Evolutionary conservation across 257 asterid species (phyloP).

Genomic region (Lycium ferocissimum): DNA sequence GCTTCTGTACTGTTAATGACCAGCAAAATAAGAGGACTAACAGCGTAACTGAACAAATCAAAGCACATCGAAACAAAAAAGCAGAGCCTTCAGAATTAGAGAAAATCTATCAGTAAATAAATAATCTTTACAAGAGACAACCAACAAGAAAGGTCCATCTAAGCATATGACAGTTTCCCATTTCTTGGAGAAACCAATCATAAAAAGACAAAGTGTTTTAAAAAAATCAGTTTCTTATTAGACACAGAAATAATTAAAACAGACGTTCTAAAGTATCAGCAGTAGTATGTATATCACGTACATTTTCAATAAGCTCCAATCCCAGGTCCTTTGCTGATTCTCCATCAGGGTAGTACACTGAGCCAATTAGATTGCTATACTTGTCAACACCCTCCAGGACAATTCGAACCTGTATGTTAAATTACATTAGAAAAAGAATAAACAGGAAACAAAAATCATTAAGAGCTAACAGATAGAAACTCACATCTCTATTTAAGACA

Average conservation of each 20-base stretch:
- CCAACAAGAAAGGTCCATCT: neutral
- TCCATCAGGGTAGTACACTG: conserved; percentile 89
- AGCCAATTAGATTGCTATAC: conserved; percentile 83
- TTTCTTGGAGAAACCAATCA: neutral
- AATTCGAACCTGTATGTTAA: conserved; percentile 75
- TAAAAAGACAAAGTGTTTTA: neutral
- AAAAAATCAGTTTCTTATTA: neutral
- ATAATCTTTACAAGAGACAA: conserved; percentile 6
- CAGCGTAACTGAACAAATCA: neutral
- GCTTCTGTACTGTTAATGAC: neutral
- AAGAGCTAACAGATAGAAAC: conserved; percentile 32
- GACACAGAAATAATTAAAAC: neutral
- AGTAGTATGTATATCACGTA: conserved; percentile 41
- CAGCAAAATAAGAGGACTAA: neutral
- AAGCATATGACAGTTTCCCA: neutral
- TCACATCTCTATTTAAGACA: conserved; percentile 89
- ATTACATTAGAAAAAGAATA: conserved; percentile 22
- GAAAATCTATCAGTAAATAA: neutral
- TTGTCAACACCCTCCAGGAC: conserved; percentile 97
- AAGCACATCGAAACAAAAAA: neutral
- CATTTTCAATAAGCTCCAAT: conserved; percentile 88
- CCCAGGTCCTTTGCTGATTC: conserved; percentile 91
- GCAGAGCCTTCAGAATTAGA: neutral
- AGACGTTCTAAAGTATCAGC: neutral
- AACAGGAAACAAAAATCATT: neutral